Conservation (phyloP, 805 yeast species). For the Isabelozyma gotoi region DNA sequence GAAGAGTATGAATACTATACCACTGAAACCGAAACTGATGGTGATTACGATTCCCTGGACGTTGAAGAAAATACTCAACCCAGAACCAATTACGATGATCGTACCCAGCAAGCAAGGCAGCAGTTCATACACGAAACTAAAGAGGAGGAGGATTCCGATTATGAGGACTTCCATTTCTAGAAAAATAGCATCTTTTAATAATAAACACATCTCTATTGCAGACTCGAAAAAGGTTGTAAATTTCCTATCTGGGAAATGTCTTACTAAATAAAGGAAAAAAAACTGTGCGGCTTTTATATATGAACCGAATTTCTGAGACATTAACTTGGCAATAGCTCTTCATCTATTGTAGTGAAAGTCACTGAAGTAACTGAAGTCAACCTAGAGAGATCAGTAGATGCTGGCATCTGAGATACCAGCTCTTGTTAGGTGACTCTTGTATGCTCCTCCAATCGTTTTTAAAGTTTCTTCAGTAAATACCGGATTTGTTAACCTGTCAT, state of each 20-base stretch:
- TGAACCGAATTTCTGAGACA: no score
- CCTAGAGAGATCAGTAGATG: no score
- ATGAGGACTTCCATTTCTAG: conserved; percentile 3
- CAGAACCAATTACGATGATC: background rate
- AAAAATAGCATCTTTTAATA: background rate
- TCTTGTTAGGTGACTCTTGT: no score
- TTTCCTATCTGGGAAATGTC: background rate
- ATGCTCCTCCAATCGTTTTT: no score
- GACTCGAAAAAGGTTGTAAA: background rate
- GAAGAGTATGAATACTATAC: conserved; percentile 13
- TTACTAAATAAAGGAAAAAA: no score
- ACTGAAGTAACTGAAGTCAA: no score
- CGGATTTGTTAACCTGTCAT: no score
- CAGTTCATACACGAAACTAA: conserved; percentile 1
- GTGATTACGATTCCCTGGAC: conserved; percentile 5
- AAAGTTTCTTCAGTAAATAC: no score
- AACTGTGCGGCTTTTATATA: no score
- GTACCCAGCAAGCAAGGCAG: background rate
- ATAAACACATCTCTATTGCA: background rate
- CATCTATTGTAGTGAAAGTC: no score
- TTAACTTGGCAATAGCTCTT: no score
- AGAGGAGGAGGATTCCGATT: conserved; percentile 1
- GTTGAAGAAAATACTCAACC: conserved; percentile 1
- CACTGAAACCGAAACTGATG: conserved; percentile 8
- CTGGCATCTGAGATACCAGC: no score